Conservation (phyloP, 169 alveolate genomes). For the Eimeria praecox region DNA sequence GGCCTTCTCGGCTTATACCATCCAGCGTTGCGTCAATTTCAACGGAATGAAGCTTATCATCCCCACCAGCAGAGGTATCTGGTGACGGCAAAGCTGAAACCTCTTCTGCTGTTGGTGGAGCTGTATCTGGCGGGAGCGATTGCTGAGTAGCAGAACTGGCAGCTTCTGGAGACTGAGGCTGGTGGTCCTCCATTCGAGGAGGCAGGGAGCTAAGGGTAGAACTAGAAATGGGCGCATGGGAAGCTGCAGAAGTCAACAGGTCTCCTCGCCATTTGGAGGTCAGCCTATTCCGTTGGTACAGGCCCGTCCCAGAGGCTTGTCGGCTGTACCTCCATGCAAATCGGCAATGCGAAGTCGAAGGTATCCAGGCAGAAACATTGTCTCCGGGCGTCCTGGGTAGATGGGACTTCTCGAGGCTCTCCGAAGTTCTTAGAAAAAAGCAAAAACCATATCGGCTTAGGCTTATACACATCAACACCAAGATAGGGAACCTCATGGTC, state of each 20-base stretch:
- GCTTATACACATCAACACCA: not conserved
- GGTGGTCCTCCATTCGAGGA: not conserved
- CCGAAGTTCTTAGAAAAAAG: not conserved
- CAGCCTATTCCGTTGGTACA: not conserved
- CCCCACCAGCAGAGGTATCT: not conserved
- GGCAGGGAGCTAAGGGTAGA: not conserved
- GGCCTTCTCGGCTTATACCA: conserved; percentile 47
- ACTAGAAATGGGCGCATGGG: too few species aligned
- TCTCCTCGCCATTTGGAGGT: conserved; percentile 3
- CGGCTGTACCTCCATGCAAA: not conserved
- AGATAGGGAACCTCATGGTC: not conserved
- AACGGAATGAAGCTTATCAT: not conserved
- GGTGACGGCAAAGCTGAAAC: not conserved
- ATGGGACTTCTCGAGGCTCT: not conserved
- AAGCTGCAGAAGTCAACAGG: not conserved
- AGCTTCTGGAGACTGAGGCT: not conserved
- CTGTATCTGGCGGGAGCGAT: not conserved
- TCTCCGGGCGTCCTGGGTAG: not conserved
- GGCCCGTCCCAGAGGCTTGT: not conserved
- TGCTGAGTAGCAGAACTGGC: not conserved
- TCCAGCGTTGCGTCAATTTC: conserved; percentile 65
- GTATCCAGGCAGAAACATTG: not conserved
- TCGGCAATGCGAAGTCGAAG: not conserved
- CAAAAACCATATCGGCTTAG: not conserved
- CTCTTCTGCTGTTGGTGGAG: not conserved